A percentile compares a stretch with the other conserved stretches of the same genome.
These are phyloP conservation scores for Populus ilicifolia DNA, from an alignment of 345 rosid species.

Conservation along the genomic window DNA sequence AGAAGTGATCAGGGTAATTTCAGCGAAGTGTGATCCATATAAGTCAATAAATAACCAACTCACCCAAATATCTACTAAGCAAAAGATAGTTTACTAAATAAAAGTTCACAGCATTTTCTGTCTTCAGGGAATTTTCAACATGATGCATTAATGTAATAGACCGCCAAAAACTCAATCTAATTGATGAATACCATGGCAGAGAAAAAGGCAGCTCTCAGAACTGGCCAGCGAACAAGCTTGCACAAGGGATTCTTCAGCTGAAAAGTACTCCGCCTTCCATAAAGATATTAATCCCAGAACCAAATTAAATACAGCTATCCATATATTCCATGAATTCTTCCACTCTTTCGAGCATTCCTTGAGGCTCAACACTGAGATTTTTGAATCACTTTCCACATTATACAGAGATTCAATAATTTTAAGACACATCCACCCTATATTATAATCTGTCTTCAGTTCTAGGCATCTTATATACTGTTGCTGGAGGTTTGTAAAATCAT, in stretches of 20 bases:
- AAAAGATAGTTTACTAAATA: not conserved
- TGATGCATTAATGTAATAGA: not conserved
- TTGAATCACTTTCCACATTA: slow-evolving; percentile 44
- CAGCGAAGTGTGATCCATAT: not conserved
- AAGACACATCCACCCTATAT: slow-evolving; percentile 72
- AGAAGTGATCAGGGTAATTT: not conserved
- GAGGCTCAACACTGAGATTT: slow-evolving; percentile 44
- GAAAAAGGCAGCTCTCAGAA: slow-evolving; percentile 63
- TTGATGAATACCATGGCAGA: slow-evolving; percentile 59
- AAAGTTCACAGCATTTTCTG: not conserved
- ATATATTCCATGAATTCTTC: slow-evolving; percentile 48
- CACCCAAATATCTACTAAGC: not conserved
- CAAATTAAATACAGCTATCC: slow-evolving; percentile 57
- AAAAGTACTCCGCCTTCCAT: slow-evolving; percentile 43
- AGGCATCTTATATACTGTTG: slow-evolving; percentile 65
- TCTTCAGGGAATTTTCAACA: not conserved
- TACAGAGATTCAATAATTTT: slow-evolving; percentile 64
- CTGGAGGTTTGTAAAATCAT: slow-evolving; percentile 35
- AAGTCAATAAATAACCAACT: not conserved
- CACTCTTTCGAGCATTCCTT: slow-evolving; percentile 41
- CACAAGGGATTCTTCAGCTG: slow-evolving; percentile 59
- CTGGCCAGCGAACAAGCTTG: slow-evolving; percentile 56
- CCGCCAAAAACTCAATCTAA: not conserved
- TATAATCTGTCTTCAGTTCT: slow-evolving; percentile 69
- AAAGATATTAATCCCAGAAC: slow-evolving; percentile 53